Base-by-base conservation (phyloP, 306 rosid genomes). In the Malus orientalis region DNA sequence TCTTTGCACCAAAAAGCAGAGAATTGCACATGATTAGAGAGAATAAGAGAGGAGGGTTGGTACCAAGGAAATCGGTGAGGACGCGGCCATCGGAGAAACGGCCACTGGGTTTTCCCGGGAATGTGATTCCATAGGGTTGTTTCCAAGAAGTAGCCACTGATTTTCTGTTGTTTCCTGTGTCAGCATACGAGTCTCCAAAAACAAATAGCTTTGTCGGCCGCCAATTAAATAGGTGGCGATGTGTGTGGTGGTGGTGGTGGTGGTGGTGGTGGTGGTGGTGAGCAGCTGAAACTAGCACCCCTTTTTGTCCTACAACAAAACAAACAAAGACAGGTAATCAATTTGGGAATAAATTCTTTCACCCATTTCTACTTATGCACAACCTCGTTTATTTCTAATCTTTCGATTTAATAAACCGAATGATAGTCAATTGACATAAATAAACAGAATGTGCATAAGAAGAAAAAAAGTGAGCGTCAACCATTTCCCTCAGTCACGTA, bases 11-110 rank as follows among this genome's bases (percentile, higher is more conserved):
- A 33, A 79, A 79, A n/a, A 42, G 22, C 18, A 55, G 11, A 5
- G 14, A 25, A 78, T 63, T n/a, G 22, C 71, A 57, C 58, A 73
- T 59, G 27, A 61, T 33, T 68, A 59, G 75, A 67, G 9, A 58
- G 54, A 54, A 9, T 33, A 3, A 16, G 27, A 19, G 32, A 32
- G 22, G 15, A 53, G 81, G 59, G 38, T 22, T 33, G 47, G 69
- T 80, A 86, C 89, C 89, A 25, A 86, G 75, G 78, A 67, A 86
- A 22, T 86, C 89, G 44, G 89, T 83, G 49, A 86, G 70, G 81
- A 86, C 89, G 16, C 89, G 89, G 67, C 89, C 89, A 5, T 86
- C 85, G 74, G 89, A 86, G 70, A 78, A 86, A 11, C 89, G 89
- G 54, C 89, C 89, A 71, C 85, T 22, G 82, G 89, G 89, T 84